Evolutionary conservation across 495 filamentous ascomycete species (phyloP).

Genomic region (Penicillium antarcticum): DNA sequence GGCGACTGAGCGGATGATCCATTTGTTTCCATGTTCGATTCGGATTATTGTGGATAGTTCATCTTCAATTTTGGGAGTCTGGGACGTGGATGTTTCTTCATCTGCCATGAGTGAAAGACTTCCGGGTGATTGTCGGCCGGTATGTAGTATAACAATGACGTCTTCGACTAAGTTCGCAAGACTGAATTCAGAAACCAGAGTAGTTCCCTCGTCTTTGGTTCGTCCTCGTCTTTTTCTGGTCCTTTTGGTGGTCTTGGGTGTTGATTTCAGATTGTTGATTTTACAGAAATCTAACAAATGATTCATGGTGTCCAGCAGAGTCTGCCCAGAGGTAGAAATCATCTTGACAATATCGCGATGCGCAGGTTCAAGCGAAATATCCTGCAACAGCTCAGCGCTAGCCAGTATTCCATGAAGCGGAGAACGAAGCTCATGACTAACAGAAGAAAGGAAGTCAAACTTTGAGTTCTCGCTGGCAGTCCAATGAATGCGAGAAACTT

Average conservation of each 20-base stretch:
- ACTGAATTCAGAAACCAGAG: conserved; percentile 14
- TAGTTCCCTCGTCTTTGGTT: neutral
- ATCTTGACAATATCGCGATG: conserved; percentile 59
- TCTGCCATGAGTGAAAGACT: neutral
- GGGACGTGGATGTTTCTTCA: neutral
- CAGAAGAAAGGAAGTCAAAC: conserved; percentile 66
- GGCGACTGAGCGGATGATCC: conserved; percentile 54
- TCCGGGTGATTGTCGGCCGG: conserved; percentile 21
- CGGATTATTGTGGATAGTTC: conserved; percentile 51
- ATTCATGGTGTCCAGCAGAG: conserved; percentile 20
- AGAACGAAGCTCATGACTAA: conserved; percentile 71
- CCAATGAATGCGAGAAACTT: conserved; percentile 53
- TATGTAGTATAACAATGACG: conserved; percentile 50
- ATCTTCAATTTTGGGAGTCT: neutral
- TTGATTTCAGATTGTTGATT: conserved; percentile 42
- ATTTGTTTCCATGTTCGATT: conserved; percentile 49
- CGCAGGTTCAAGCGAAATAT: conserved; percentile 48
- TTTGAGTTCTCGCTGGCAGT: conserved; percentile 53
- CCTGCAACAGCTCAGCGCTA: conserved; percentile 60
- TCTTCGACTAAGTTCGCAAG: conserved; percentile 50
- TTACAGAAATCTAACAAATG: conserved; percentile 55
- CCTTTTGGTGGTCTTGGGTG: neutral
- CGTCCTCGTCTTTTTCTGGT: neutral
- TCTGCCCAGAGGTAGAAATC: conserved; percentile 52
- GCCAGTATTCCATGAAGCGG: conserved; percentile 69